Evolutionary conservation across 2,329 filamentous ascomycete species (phyloP), one percentile per base, ranked within the genome.

Genomic region (Tolypocladium amazonense): DNA sequence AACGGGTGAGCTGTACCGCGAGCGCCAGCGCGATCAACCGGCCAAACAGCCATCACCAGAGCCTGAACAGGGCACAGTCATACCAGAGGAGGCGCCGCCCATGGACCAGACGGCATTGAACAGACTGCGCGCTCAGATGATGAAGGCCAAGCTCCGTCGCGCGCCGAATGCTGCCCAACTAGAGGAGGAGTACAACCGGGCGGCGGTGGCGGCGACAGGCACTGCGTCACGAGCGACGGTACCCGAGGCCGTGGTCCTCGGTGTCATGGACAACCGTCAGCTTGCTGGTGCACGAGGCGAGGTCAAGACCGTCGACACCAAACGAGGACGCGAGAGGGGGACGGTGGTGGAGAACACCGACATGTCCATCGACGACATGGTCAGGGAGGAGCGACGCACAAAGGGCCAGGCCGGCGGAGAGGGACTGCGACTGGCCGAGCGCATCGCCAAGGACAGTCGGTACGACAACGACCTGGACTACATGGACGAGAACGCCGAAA

Each of bases 301-400:
- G 74, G 89, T 93, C 59, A 92, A 87, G 66, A 77, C 84, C 0
- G 79, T 97, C 9, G 84, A 88, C 33, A 96, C 85, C 61, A 94
- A 89, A 69, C 85, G 92, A 56, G 93, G 92, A 3, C 82, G 85
- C 7, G 92, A 96, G 72, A 86, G 92, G 58, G 94, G 93, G 1
- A 81, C 86, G 9, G 89, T 99, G 7, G 85, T 90, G 66, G 91
- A 94, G 64, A 97, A 97, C 69, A 89, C 95, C 58, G 92, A 97
- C 67, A 97, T 99, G 92, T 88, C 80, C 37, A 89, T 99, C 62
- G 92, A 96, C 58, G 94, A 99, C 72, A 99, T 99, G 94, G 86
- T 99, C 23, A 86, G 91, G 35, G 92, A 97, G 73, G 94, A 99
- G 74, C 86, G 90, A 41, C 88, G 93, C 59, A 97, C 90, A 5